These are phyloP conservation scores for Scheffersomyces quercinus DNA, from an alignment of 1,139 yeast genomes.

Conservation along the genomic window DNA sequence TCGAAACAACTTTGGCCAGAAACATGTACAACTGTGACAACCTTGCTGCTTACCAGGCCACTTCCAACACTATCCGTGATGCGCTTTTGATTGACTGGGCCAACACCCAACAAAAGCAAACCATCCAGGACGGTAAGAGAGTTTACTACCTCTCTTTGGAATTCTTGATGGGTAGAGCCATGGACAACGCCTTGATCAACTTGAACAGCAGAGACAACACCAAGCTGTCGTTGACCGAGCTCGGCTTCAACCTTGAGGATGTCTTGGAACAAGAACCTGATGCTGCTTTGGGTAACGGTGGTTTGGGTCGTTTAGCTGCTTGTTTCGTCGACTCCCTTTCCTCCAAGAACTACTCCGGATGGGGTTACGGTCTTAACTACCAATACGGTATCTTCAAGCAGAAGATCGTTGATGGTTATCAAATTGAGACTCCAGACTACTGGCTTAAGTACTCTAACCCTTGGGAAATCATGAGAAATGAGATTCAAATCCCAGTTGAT, in stretches of 20 bases:
- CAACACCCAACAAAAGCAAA: conserved; percentile 87
- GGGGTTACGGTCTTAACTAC: conserved; percentile 96
- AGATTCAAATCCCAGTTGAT: conserved; percentile 89
- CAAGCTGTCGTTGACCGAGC: conserved; percentile 58
- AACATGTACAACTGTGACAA: conserved; percentile 90
- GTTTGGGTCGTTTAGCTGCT: conserved; percentile 92
- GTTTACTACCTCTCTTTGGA: conserved; percentile 86
- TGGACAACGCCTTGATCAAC: conserved; percentile 91
- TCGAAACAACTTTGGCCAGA: conserved; percentile 86
- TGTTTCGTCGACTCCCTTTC: conserved; percentile 90
- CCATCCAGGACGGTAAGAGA: conserved; percentile 81
- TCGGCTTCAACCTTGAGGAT: conserved; percentile 89
- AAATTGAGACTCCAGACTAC: conserved; percentile 91
- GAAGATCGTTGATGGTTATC: conserved; percentile 87
- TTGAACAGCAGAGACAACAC: conserved; percentile 56
- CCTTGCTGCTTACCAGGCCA: conserved; percentile 90
- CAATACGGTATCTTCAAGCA: conserved; percentile 94
- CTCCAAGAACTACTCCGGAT: conserved; percentile 85
- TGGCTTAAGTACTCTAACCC: conserved; percentile 89
- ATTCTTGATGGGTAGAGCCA: conserved; percentile 92
- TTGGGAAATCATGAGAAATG: conserved; percentile 88
- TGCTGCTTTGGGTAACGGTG: conserved; percentile 95
- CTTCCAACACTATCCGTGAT: conserved; percentile 77
- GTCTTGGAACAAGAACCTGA: conserved; percentile 85
- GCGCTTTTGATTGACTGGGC: conserved; percentile 86